Conservation (phyloP, 805 yeast species). For the Metschnikowia orientalis region DNA sequence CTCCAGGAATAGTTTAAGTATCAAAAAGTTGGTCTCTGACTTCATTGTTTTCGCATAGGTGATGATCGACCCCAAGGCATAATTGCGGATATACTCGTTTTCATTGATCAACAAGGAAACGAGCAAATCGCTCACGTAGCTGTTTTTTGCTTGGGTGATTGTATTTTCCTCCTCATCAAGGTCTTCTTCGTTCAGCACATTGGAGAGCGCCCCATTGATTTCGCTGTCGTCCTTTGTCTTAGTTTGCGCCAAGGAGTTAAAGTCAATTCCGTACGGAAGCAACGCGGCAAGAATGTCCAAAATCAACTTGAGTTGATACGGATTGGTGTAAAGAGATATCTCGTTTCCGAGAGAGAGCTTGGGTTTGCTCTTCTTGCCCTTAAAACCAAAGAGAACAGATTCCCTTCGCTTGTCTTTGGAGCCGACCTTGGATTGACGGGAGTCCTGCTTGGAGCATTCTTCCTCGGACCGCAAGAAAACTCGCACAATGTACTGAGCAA, state of each 20-base stretch:
- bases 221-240: constrained; percentile 8
- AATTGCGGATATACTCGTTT: constrained; percentile 32
- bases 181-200: constrained; percentile 7
- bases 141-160: constrained; percentile 16
- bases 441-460: constrained; percentile 2
- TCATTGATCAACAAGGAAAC: constrained; percentile 32
- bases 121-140: constrained; percentile 28
- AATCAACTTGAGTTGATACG: constrained; percentile 32
- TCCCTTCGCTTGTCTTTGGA: constrained; percentile 21
- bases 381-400: constrained; percentile 25
- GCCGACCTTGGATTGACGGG: constrained; percentile 3
- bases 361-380: constrained; percentile 17
- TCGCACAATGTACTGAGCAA: constrained; percentile 27
- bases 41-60: constrained; percentile 27
- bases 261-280: constrained; percentile 35
- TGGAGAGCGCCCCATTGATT: constrained; percentile 1
- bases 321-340: constrained; percentile 29
- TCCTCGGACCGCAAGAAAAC: constrained; percentile 22
- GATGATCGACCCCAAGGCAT: constrained; percentile 30
- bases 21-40: constrained; percentile 34
- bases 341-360: constrained; percentile 18
- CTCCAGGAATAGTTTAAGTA: constrained; percentile 27
- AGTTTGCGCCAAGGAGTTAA: constrained; percentile 20
- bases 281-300: constrained; percentile 28
- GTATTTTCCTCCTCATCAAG: constrained; percentile 22